Evolutionary conservation across 441 rosid genomes (phyloP), one percentile per base, ranked within the genome.

Genomic region (Adansonia grandidieri): DNA sequence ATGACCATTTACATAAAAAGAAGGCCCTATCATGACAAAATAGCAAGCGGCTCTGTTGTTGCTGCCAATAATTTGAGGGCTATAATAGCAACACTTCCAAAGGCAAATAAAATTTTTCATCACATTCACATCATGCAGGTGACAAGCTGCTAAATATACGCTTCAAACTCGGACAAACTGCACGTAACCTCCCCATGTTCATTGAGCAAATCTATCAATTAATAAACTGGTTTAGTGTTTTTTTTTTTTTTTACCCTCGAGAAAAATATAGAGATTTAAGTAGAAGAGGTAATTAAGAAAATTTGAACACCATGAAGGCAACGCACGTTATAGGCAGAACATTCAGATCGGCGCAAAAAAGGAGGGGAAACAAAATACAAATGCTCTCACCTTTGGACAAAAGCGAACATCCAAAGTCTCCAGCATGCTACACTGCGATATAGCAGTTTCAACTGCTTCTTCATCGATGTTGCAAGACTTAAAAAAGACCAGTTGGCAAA

Each of bases 321-420:
- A 56, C 2, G 37, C 24, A 54, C 1, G 45, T 19, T 64, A 7
- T 15, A 64, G 7, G 66, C 15, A 8, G 47, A n/a, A 5, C 19
- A 64, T 22, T 62, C 13, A 75, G 28, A 28, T 14, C 14, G 17
- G 7, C 24, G 28, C 1, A 15, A 64, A 20, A 58, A 58, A 6
- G 20, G 6, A 22, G 13, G 2, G 0, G 6, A 42, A 47, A 13
- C 0, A 19, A 54, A 66, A n/a, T 15, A 73, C 17, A 37, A 20
- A 6, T 58, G 51, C 53, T 57, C 89, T 85, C 77, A 89, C 99
- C 98, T 92, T 95, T 0, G 89, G 93, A 83, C 99, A 97, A 88
- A 83, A 88, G 77, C 99, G 98, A 71, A 97, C 93, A 87, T 97
- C 98, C 60, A 97, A 87, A 73, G 97, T 95, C 91, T 95, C 97